phyloP scores from a whole-genome alignment of 2,329 filamentous ascomycete genomes.

The Beauveria rudraprayagi region DNA sequence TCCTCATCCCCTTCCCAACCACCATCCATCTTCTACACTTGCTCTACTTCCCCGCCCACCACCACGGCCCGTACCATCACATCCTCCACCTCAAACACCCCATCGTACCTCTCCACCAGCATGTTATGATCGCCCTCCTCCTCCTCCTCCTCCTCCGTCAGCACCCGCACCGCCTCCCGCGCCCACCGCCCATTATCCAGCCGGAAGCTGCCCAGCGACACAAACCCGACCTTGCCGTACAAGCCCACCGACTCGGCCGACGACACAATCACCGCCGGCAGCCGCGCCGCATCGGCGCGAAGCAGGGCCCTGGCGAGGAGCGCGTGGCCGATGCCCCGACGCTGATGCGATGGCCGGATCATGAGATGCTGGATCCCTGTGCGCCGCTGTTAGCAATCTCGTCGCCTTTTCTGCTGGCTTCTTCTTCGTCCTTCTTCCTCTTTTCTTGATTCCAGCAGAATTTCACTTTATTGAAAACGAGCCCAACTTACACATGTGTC shows the following conservation, averaged over 20 bases:
- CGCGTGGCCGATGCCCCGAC: constrained; percentile 14
- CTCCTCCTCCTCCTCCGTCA: background rate
- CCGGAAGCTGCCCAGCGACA: constrained; percentile 14
- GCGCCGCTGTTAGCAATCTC: background rate
- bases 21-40: too few relatives aligned
- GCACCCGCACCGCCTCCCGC: constrained; percentile 10
- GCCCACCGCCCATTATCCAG: constrained; percentile 17
- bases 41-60: background rate
- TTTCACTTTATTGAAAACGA: background rate
- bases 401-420: background rate
- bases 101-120: constrained; percentile 13
- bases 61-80: constrained; percentile 12
- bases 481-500: constrained; percentile 14
- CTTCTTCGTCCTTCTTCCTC: background rate
- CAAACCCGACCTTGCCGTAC: constrained; percentile 16
- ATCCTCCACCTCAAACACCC: constrained; percentile 15
- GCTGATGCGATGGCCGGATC: constrained; percentile 17
- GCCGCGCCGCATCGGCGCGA: constrained; percentile 8
- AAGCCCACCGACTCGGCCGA: constrained; percentile 16
- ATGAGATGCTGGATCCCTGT: constrained; percentile 18
- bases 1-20: too few relatives aligned
- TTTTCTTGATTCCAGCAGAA: too few relatives aligned
- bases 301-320: constrained; percentile 13
- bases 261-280: constrained; percentile 15
- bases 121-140: background rate